Evolutionary conservation across 768 basidiomycete species (phyloP), one percentile per base, ranked within the genome.

Genomic region (Amanita inopinata): DNA sequence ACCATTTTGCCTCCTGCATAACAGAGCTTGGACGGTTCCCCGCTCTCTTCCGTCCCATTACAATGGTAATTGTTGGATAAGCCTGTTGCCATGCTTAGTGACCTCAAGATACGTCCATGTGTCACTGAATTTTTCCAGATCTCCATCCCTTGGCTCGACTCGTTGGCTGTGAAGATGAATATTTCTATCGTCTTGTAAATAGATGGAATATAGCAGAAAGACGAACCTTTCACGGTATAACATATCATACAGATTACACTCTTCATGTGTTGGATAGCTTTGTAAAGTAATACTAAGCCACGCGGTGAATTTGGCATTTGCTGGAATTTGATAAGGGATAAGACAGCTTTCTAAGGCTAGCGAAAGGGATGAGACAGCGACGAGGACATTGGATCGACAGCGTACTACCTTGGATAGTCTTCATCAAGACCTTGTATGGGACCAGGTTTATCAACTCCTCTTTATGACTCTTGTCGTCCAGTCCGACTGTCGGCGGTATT

Each of bases 311-410:
- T 56, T 56, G 12, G 61, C 53, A 20, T 60, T 53, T 18, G 54
- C 55, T 3, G 54, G 49, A 40, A 69, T 61, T 4, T 61, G 58
- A 45, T 71, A 74, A 3, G 64, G 64, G 4, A 65, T 53, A 22
- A 71, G 67, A 18, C 66, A 69, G 36, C 59, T 61, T 45, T 76
- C 71, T 62, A 76, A 67, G 2, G 56, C 73, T 11, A 23, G 54
- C 17, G 50, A 33, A n/a, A 8, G 19, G 9, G 8, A 35, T 36
- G 1, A 38, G 10, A 12, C n/a, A 6, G 22, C 18, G 24, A 33
- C 19, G 32, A 15, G n/a, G 25, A 40, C 3, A 22, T 20, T 31
- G 24, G 24, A 36, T 20, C 17, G 15, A 17, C 15, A 24, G 19
- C n/a, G 56, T 51, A 35, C 20, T 43, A 70, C 71, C 60, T 46